Percentiles rank a stretch among this genome's conserved stretches.
Evolutionary conservation across 208 protist species (phyloP).

Genomic region (Perkinsela sp.): DNA sequence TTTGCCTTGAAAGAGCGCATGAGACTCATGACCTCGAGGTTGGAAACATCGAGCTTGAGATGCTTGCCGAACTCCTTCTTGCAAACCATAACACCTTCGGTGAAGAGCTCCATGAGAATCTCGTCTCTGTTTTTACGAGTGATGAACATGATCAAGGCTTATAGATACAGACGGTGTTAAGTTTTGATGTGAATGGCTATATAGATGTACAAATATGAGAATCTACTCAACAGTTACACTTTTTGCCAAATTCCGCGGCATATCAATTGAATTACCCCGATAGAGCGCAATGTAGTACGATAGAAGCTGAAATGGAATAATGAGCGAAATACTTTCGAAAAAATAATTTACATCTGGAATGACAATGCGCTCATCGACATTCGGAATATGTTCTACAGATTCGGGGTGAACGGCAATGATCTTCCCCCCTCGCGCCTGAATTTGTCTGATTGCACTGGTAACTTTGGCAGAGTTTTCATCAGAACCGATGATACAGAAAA

Average conservation of each 20-base stretch:
- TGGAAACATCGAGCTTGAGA: neutral
- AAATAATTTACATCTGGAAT: constrained; percentile 59
- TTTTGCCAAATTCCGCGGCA: constrained; percentile 82
- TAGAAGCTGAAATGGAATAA: constrained; percentile 83
- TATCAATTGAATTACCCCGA: constrained; percentile 71
- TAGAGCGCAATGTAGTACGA: constrained; percentile 73
- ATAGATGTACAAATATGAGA: no score
- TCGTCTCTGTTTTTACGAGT: neutral
- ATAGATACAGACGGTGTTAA: no score
- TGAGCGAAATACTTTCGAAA: constrained; percentile 57
- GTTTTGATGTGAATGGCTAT: no score
- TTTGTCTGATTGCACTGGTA: constrained; percentile 59
- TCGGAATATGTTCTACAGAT: constrained; percentile 8
- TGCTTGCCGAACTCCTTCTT: constrained; percentile 1
- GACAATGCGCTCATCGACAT: constrained; percentile 8
- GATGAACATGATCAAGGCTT: no score
- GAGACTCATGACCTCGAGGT: neutral
- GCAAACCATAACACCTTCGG: neutral
- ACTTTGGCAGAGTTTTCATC: constrained; percentile 31
- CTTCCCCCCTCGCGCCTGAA: constrained; percentile 40
- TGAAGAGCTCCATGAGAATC: neutral
- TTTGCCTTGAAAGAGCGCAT: constrained; percentile 1
- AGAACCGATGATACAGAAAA: constrained; percentile 30
- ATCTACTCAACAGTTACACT: constrained; percentile 69
- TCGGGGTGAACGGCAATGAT: constrained; percentile 20